These are phyloP conservation scores for Colletotrichum incanum DNA, from an alignment of 2,329 filamentous ascomycete species.

Conservation along the genomic window DNA sequence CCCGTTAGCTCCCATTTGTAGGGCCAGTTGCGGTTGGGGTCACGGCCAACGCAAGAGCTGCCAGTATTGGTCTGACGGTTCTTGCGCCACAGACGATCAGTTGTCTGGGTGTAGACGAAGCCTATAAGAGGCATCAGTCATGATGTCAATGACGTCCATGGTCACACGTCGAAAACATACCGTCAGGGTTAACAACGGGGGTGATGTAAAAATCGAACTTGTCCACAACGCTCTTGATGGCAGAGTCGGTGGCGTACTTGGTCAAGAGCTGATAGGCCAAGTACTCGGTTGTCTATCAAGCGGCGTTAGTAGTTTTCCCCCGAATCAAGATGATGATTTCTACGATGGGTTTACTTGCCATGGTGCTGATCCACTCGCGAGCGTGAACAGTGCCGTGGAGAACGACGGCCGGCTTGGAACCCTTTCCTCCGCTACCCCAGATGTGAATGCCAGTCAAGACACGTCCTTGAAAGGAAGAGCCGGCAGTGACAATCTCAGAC, in stretches of 20 bases:
- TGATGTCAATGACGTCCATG: rapidly evolving
- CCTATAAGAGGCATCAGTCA: conserved; percentile 47
- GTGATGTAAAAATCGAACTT: conserved; percentile 71
- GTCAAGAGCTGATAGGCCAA: conserved; percentile 62
- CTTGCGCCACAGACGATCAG: conserved; percentile 67
- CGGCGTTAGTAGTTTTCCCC: conserved; percentile 47
- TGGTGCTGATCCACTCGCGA: conserved; percentile 69
- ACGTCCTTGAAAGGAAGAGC: conserved; percentile 63
- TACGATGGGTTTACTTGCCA: conserved; percentile 64
- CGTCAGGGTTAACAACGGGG: conserved; percentile 65
- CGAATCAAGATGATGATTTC: rapidly evolving
- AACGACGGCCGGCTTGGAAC: conserved; percentile 66
- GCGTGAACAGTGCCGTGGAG: conserved; percentile 69
- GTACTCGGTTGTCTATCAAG: conserved; percentile 59
- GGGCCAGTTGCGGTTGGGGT: conserved; percentile 71
- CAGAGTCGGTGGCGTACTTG: conserved; percentile 51
- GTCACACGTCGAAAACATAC: conserved; percentile 40
- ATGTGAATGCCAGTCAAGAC: conserved; percentile 75
- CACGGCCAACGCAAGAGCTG: conserved; percentile 61
- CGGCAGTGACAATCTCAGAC: conserved; percentile 65
- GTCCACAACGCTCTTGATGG: conserved; percentile 62
- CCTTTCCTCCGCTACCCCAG: conserved; percentile 62
- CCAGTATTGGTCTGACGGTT: conserved; percentile 60
- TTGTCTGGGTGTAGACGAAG: conserved; percentile 63
- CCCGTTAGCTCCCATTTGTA: conserved; percentile 62